Conservation (phyloP, 495 filamentous ascomycete genomes). For the Aspergillus ostianus region DNA sequence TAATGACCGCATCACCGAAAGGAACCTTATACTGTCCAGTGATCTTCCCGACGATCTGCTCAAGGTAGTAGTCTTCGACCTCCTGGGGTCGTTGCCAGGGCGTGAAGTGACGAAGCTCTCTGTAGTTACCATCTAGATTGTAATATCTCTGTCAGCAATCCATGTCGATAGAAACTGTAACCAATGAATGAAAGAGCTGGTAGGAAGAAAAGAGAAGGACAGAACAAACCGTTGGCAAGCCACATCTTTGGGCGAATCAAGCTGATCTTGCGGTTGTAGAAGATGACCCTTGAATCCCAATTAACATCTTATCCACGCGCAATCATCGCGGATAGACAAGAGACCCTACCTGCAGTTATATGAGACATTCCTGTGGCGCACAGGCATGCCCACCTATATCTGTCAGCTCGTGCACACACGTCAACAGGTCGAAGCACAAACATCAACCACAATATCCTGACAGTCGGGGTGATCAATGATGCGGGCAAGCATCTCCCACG, state of each 20-base stretch:
- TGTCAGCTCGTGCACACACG: neutral
- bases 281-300: constrained; percentile 46
- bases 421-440: neutral
- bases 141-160: neutral
- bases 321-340: neutral
- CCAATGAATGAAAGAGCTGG: neutral
- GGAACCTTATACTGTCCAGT: constrained; percentile 61
- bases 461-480: constrained; percentile 65
- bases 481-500: constrained; percentile 66
- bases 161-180: neutral
- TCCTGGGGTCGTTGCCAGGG: constrained; percentile 59
- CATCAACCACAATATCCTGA: constrained; percentile 76
- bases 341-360: constrained; percentile 64
- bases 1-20: constrained; percentile 76
- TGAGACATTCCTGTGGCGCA: constrained; percentile 60
- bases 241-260: constrained; percentile 82
- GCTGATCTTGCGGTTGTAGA: constrained; percentile 64
- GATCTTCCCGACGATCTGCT: constrained; percentile 59
- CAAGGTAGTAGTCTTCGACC: constrained; percentile 72
- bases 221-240: constrained; percentile 65
- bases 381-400: constrained; percentile 57
- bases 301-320: neutral
- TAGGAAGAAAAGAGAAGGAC: neutral
- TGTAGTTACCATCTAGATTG: constrained; percentile 37
- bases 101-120: constrained; percentile 58